Percentiles rank a stretch among this genome's conserved stretches.
Conservation (phyloP, 208 protist species). For the Trypanosoma scelopori region DNA sequence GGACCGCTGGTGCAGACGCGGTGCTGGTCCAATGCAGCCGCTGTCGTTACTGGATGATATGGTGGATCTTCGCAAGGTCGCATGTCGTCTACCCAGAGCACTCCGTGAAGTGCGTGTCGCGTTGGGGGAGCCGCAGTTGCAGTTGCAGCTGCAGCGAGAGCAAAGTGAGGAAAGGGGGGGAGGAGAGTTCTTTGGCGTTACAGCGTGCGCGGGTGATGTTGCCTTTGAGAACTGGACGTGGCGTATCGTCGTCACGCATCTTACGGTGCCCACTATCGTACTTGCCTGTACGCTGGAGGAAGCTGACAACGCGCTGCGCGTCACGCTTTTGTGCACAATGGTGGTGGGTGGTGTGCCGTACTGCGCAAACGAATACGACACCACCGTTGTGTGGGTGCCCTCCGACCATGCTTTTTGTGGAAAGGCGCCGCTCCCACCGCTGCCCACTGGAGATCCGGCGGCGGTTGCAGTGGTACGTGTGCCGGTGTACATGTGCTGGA, state of each 20-base stretch:
- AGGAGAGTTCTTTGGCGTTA: constrained; percentile 5
- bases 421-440: constrained; percentile 15
- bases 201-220: constrained; percentile 8
- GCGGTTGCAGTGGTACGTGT: constrained; percentile 25
- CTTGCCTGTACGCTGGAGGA: constrained; percentile 23
- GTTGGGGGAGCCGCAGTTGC: too few relatives aligned
- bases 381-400: constrained; percentile 59
- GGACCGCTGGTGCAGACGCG: constrained; percentile 32
- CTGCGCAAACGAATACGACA: constrained; percentile 41
- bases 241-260: constrained; percentile 35
- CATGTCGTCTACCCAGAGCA: not conserved
- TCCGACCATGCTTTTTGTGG: constrained; percentile 43
- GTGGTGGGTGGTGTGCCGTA: constrained; percentile 37
- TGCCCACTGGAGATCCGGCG: constrained; percentile 29
- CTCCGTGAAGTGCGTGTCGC: constrained; percentile 9
- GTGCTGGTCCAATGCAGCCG: not conserved
- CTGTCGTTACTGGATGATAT: constrained; percentile 21
- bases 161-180: not conserved
- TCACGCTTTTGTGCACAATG: constrained; percentile 32
- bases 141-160: constrained; percentile 7
- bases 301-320: constrained; percentile 8
- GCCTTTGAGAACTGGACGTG: constrained; percentile 26
- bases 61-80: constrained; percentile 15
- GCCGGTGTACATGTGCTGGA: constrained; percentile 55
- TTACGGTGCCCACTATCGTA: constrained; percentile 27